phyloP scores from a whole-genome alignment of 306 rosid genomes.

The Trifolium repens region DNA sequence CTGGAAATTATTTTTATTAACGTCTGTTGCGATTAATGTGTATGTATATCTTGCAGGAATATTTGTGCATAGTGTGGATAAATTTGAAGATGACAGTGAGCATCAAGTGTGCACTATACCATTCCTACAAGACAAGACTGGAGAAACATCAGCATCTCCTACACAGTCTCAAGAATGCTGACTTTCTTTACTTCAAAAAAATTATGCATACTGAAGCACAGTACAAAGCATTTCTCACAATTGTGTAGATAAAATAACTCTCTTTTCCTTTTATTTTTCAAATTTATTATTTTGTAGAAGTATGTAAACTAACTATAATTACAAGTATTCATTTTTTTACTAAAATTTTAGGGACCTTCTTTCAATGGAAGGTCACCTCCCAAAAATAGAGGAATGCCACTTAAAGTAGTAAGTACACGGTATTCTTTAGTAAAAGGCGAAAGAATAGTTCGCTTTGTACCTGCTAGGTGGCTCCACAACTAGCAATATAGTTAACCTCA shows the following conservation, averaged over 20 bases:
- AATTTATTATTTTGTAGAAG: no score
- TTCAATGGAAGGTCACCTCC: no score
- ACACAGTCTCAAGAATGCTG: slow-evolving; percentile 36
- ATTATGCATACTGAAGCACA: no score
- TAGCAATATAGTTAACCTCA: no score
- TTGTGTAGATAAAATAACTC: no score
- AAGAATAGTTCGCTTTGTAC: slow-evolving; percentile 65
- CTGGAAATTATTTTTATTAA: slow-evolving; percentile 2
- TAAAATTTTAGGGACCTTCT: no score
- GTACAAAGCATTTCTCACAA: no score
- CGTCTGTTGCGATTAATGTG: neutral
- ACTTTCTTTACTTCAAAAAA: neutral
- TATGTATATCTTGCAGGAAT: slow-evolving; percentile 52
- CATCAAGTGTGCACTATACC: slow-evolving; percentile 52
- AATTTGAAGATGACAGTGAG: slow-evolving; percentile 61
- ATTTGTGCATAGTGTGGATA: slow-evolving; percentile 65
- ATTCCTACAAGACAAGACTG: slow-evolving; percentile 55
- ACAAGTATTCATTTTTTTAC: no score
- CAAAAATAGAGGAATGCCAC: no score
- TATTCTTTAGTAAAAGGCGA: slow-evolving; percentile 79
- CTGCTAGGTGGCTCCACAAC: neutral
- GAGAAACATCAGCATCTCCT: slow-evolving; percentile 45
- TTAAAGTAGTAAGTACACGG: slow-evolving; percentile 40
- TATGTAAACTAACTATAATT: no score
- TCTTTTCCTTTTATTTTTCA: no score